phyloP scores from a whole-genome alignment of 2,329 filamentous ascomycete genomes.

The Calcarisporium arbuscula region DNA sequence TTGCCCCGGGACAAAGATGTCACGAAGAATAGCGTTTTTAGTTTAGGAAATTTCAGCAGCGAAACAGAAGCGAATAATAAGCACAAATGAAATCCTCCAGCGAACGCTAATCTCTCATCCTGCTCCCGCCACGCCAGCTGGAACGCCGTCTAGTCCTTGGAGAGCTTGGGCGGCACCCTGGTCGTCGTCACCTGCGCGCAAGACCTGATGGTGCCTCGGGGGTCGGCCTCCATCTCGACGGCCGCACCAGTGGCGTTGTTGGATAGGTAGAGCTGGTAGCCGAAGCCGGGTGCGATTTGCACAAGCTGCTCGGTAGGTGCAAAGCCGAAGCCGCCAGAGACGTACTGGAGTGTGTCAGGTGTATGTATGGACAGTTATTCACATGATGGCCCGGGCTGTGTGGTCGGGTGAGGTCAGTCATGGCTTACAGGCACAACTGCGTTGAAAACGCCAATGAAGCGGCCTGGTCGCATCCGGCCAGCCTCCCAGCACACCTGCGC shows the following conservation, averaged over 20 bases:
- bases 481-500: constrained; percentile 10
- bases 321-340: constrained; percentile 4
- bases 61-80: too few relatives aligned
- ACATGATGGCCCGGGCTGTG: not conserved
- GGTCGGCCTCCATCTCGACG: constrained; percentile 6
- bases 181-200: constrained; percentile 5
- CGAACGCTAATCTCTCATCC: too few relatives aligned
- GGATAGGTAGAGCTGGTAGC: constrained; percentile 6
- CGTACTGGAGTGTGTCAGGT: not conserved
- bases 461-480: constrained; percentile 6
- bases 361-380: not conserved
- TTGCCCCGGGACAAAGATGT: too few relatives aligned
- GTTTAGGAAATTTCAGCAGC: too few relatives aligned
- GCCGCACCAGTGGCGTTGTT: constrained; percentile 8
- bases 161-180: constrained; percentile 2
- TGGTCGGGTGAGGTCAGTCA: not conserved
- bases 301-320: constrained; percentile 6
- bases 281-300: constrained; percentile 5
- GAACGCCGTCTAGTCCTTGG: constrained; percentile 2
- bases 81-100: too few relatives aligned
- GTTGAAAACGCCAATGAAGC: constrained; percentile 9
- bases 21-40: too few relatives aligned
- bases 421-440: constrained; percentile 5
- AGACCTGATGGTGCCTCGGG: constrained; percentile 4
- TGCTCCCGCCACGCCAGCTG: not conserved